Evolutionary conservation across 2,329 filamentous ascomycete genomes (phyloP).

Genomic region (Penicillium sp.): DNA sequence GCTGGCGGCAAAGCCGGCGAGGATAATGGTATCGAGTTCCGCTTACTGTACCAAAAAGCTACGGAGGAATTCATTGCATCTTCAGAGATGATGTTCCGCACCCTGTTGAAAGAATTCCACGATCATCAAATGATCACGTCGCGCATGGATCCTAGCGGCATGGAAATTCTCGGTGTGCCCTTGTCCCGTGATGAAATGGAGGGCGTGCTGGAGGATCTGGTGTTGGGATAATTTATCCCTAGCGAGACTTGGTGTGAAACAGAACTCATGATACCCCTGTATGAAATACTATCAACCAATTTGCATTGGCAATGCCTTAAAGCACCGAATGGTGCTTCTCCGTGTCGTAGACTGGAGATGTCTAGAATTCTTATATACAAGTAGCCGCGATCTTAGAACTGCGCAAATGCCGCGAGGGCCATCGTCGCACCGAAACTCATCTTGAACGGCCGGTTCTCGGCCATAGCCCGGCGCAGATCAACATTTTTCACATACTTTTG

Average conservation of each 20-base stretch:
- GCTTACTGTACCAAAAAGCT: conserved; percentile 90
- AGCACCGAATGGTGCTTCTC: not conserved
- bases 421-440: conserved; percentile 51
- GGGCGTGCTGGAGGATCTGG: conserved; percentile 78
- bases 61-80: conserved; percentile 97
- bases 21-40: conserved; percentile 78
- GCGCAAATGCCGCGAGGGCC: conserved; percentile 51
- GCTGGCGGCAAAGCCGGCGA: conserved; percentile 37
- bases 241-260: conserved; percentile 15
- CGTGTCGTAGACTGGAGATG: not conserved
- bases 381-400: conserved; percentile 33
- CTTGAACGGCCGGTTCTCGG: conserved; percentile 50
- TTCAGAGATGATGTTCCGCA: conserved; percentile 93
- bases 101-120: conserved; percentile 93
- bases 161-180: conserved; percentile 82
- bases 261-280: conserved; percentile 40
- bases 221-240: conserved; percentile 36
- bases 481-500: conserved; percentile 48
- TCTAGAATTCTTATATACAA: conserved; percentile 19
- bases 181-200: conserved; percentile 89
- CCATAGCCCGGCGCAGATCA: conserved; percentile 43
- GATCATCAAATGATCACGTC: conserved; percentile 98
- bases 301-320: conserved; percentile 6
- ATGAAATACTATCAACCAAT: conserved; percentile 22
- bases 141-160: conserved; percentile 81